Evolutionary conservation across 345 rosid species (phyloP), one percentile per base, ranked within the genome.

Genomic region (Turnera subulata): DNA sequence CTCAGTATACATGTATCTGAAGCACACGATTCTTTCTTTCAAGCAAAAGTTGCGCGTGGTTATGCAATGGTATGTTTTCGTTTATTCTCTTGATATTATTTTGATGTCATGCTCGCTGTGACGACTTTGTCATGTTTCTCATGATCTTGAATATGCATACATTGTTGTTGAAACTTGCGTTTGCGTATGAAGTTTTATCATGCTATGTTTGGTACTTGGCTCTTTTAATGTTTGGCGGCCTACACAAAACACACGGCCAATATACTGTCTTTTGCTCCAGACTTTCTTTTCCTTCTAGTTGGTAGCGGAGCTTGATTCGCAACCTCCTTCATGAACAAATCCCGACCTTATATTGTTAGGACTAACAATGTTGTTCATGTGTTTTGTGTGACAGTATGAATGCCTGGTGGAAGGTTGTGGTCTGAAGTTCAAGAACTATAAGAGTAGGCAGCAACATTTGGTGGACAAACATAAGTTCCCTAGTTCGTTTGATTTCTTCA

Each of bases 341-440:
- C 35, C 46, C 13, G 15, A 21, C 21, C 1, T 1, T 14, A 25
- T 23, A 35, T 6, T 53, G 64, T 7, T 20, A 29, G 35, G 8
- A 29, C 35, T 29, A 29, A 29, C 35, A 8, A 4, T 29, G 35
- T 29, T 29, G 35, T 55, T 20, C 29, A 45, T 20, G 44, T 46
- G 38, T 15, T 19, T 42, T n/a, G 12, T 47, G 60, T 53, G 42
- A 59, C 81, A 89, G 97, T 92, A 86, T 39, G 97, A 92, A 57
- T 89, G 98, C 73, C 77, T 86, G 26, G 98, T 92, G 61, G 98
- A 92, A 80, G 86, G 94, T 50, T 92, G 97, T 59, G 91, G 78
- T 48, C 46, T 82, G 72, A 89, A 83, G 75, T 86, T 86, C 74
- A 86, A 84, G 76, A 80, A 47, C 66, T 79, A 89, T 72, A 89